A percentile compares a stretch with the other conserved stretches of the same genome.
Evolutionary conservation across 352 stramenopile species (phyloP).

Genomic region (Globisporangium paddicum): DNA sequence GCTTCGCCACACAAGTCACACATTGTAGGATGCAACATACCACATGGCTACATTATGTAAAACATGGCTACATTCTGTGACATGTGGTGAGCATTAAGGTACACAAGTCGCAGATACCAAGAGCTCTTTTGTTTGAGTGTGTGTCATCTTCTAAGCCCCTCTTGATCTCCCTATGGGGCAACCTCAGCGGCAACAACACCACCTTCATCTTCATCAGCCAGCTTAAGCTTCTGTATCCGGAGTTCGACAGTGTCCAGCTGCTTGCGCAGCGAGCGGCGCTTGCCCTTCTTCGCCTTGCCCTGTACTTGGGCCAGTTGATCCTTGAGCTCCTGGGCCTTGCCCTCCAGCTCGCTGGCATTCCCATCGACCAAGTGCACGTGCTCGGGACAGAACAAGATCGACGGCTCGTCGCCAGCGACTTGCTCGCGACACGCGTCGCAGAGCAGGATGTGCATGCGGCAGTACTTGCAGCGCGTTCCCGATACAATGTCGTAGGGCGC

Average conservation of each 20-base stretch:
- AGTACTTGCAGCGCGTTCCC: constrained; percentile 65
- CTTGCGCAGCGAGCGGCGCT: constrained; percentile 74
- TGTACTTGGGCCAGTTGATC: constrained; percentile 24
- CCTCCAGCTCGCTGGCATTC: constrained; percentile 29
- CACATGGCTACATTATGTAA: neutral
- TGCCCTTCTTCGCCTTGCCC: constrained; percentile 54
- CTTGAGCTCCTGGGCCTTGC: constrained; percentile 27
- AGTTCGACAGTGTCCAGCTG: constrained; percentile 64
- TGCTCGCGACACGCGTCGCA: constrained; percentile 46
- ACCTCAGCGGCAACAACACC: neutral
- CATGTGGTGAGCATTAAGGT: neutral
- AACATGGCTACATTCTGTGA: constrained; percentile 3
- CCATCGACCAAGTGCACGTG: constrained; percentile 51
- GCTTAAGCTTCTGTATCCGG: constrained; percentile 43
- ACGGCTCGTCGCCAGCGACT: constrained; percentile 16
- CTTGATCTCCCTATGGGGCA: constrained; percentile 3
- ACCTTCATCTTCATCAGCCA: neutral
- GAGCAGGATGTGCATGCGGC: constrained; percentile 74
- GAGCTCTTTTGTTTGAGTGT: neutral
- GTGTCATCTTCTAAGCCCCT: too few relatives aligned
- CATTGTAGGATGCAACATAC: neutral
- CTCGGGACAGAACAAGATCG: constrained; percentile 46
- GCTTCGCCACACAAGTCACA: neutral
- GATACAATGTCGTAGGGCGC: constrained; percentile 59
- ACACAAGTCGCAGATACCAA: neutral